Conservation (phyloP, 805 yeast species). For the Pichia deserticola region DNA sequence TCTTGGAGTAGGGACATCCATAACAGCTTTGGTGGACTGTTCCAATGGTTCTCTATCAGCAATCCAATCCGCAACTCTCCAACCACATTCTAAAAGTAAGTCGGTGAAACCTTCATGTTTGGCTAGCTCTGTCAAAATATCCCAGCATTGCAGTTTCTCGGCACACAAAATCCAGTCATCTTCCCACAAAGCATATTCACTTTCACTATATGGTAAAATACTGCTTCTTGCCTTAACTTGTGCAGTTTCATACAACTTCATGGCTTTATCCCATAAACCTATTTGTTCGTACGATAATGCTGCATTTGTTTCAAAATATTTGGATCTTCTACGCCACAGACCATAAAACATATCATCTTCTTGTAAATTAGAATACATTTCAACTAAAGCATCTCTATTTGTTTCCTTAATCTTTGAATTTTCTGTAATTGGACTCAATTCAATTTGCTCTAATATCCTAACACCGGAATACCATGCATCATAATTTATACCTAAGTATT, state of each 20-base stretch:
- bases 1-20: slow-evolving; percentile 98
- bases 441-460: slow-evolving; percentile 71
- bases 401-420: slow-evolving; percentile 74
- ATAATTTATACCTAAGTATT: slow-evolving; percentile 78
- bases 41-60: slow-evolving; percentile 91
- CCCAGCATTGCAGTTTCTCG: slow-evolving; percentile 97
- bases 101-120: slow-evolving; percentile 98
- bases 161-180: slow-evolving; percentile 98
- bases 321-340: slow-evolving; percentile 93
- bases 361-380: slow-evolving; percentile 78
- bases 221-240: slow-evolving; percentile 96
- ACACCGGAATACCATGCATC: slow-evolving; percentile 90
- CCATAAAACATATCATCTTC: slow-evolving; percentile 98
- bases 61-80: slow-evolving; percentile 99
- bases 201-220: slow-evolving; percentile 87
- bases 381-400: slow-evolving; percentile 84
- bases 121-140: slow-evolving; percentile 88
- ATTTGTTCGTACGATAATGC: slow-evolving; percentile 93
- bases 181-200: slow-evolving; percentile 95
- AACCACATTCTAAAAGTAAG: slow-evolving; percentile 92
- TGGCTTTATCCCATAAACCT: slow-evolving; percentile 92
- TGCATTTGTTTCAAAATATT: slow-evolving; percentile 85
- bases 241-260: slow-evolving; percentile 90
- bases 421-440: slow-evolving; percentile 36
- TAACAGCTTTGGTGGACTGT: slow-evolving; percentile 88